Evolutionary conservation across 1,139 yeast species (phyloP).

Genomic region (Saccharomyces pastorianus): DNA sequence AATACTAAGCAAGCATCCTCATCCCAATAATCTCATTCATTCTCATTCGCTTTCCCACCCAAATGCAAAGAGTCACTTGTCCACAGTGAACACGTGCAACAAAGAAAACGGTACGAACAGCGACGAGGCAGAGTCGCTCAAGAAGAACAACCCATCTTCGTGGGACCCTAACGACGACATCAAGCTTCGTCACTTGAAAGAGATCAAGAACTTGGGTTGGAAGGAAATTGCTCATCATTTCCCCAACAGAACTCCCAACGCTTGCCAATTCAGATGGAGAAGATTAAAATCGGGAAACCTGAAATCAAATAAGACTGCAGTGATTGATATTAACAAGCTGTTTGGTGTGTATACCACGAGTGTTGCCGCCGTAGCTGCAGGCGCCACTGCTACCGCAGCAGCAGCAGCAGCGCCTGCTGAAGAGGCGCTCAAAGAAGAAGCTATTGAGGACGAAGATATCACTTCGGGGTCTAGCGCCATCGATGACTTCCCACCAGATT

Average conservation of each 20-base stretch:
- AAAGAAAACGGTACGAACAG: neutral
- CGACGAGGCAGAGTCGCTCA: neutral
- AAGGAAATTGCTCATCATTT: slow-evolving; percentile 65
- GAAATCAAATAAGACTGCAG: slow-evolving; percentile 44
- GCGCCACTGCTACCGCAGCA: neutral
- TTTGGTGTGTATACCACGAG: neutral
- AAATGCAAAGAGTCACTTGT: neutral
- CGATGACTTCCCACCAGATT: neutral
- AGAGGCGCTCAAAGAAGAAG: neutral
- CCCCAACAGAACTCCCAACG: slow-evolving; percentile 64
- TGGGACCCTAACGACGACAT: slow-evolving; percentile 74
- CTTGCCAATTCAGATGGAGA: slow-evolving; percentile 76
- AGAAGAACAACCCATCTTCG: slow-evolving; percentile 44
- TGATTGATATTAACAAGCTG: slow-evolving; percentile 17
- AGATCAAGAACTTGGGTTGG: slow-evolving; percentile 68
- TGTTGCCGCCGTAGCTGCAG: neutral
- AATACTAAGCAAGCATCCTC: neutral
- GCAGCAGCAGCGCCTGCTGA: neutral
- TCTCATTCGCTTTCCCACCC: neutral
- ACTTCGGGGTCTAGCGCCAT: neutral
- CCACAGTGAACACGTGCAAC: neutral
- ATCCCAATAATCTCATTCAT: neutral
- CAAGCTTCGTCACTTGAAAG: slow-evolving; percentile 59
- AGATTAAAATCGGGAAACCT: slow-evolving; percentile 56
- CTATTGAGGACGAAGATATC: neutral